Conservation (phyloP, 768 basidiomycete species). For the Mycena rosella region DNA sequence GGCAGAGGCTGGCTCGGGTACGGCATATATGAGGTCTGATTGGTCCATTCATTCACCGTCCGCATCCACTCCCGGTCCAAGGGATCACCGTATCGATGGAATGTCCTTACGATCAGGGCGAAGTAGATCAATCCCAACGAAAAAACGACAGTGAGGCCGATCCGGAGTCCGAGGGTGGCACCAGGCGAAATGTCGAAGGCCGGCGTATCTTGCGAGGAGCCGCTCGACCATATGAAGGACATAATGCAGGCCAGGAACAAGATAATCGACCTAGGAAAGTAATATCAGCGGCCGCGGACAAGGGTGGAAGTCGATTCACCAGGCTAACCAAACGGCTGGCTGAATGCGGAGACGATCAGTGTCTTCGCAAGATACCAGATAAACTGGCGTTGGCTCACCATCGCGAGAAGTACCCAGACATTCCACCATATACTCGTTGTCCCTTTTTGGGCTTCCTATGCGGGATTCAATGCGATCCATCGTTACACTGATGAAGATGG, state of each 20-base stretch:
- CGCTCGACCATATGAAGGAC: slow-evolving; percentile 74
- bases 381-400: slow-evolving; percentile 42
- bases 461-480: neutral
- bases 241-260: slow-evolving; percentile 68
- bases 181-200: slow-evolving; percentile 46
- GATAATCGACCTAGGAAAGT: slow-evolving; percentile 64
- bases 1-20: neutral
- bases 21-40: slow-evolving; percentile 5
- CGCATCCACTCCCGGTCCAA: slow-evolving; percentile 47
- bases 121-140: slow-evolving; percentile 67
- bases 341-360: slow-evolving; percentile 47
- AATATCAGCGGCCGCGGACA: neutral
- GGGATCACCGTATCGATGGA: slow-evolving; percentile 61
- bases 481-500: neutral
- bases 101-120: slow-evolving; percentile 61
- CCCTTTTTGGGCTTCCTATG: slow-evolving; percentile 64
- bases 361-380: neutral
- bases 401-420: slow-evolving; percentile 77
- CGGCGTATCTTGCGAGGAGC: slow-evolving; percentile 49
- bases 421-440: slow-evolving; percentile 63
- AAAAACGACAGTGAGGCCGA: slow-evolving; percentile 63
- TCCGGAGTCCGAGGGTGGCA: slow-evolving; percentile 59
- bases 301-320: neutral
- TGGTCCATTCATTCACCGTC: slow-evolving; percentile 39
- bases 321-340: slow-evolving; percentile 27